Evolutionary conservation across 2,329 filamentous ascomycete species (phyloP).

Genomic region (Mollisiaceae sp.): DNA sequence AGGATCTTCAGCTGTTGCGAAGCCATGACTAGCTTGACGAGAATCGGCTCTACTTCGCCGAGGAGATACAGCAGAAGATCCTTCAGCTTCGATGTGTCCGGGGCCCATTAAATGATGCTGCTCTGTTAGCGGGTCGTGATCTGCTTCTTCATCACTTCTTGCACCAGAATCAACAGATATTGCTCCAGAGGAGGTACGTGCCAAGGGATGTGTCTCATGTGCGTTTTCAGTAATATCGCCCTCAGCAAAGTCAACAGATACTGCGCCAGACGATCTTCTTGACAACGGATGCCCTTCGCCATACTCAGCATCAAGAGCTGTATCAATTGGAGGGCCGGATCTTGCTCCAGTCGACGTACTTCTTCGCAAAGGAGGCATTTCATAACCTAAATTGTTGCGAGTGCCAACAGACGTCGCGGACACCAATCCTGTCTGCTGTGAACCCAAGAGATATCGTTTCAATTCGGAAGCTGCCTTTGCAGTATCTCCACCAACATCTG

Average conservation of each 20-base stretch:
- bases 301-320: neutral
- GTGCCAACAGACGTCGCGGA: conserved; percentile 15
- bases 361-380: neutral
- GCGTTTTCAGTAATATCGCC: neutral
- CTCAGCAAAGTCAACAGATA: neutral
- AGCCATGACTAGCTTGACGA: neutral
- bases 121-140: conserved; percentile 5
- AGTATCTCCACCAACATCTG: conserved; percentile 57
- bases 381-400: neutral
- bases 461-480: conserved; percentile 32
- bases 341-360: neutral
- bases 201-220: neutral
- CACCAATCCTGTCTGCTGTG: conserved; percentile 10
- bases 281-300: neutral
- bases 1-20: neutral
- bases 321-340: neutral
- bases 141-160: conserved; percentile 3
- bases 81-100: conserved; percentile 1
- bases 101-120: conserved; percentile 3
- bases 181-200: conserved; percentile 14
- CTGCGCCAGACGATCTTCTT: neutral
- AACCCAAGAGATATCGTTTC: conserved; percentile 26
- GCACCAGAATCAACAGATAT: conserved; percentile 14
- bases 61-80: neutral
- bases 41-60: neutral